Evolutionary conservation across 2,329 filamentous ascomycete genomes (phyloP).

Genomic region (Diplodia corticola): DNA sequence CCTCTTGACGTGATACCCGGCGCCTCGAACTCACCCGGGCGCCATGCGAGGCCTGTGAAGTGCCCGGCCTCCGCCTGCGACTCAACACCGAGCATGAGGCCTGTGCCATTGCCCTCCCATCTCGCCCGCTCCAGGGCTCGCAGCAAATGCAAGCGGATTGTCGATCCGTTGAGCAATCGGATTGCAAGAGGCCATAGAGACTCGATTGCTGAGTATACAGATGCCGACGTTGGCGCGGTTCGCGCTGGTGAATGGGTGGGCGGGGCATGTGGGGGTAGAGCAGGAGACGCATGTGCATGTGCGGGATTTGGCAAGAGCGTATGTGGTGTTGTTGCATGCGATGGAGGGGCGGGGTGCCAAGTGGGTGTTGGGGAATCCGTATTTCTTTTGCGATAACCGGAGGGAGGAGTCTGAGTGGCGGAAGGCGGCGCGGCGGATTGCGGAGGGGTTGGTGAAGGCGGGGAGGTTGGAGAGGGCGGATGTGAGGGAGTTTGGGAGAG

Average conservation of each 20-base stretch:
- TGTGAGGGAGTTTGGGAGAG: conserved; percentile 39
- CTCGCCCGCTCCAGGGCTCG: too few species aligned
- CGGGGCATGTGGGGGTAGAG: conserved; percentile 49
- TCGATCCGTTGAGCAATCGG: too few species aligned
- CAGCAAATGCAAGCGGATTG: too few species aligned
- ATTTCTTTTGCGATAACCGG: conserved; percentile 53
- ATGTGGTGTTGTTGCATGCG: conserved; percentile 33
- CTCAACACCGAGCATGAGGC: too few species aligned
- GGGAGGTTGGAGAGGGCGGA: conserved; percentile 42
- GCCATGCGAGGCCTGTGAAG: too few species aligned
- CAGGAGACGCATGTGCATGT: conserved; percentile 49
- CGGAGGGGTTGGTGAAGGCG: conserved; percentile 38
- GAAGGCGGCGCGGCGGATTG: conserved; percentile 44
- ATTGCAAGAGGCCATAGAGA: too few species aligned
- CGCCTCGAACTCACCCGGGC: too few species aligned
- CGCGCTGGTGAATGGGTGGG: conserved; percentile 51
- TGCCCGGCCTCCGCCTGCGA: too few species aligned
- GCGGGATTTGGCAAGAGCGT: conserved; percentile 43
- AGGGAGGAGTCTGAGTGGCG: conserved; percentile 46
- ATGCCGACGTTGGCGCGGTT: conserved; percentile 50
- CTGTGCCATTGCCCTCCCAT: too few species aligned
- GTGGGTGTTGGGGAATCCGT: conserved; percentile 46
- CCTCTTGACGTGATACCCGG: too few species aligned
- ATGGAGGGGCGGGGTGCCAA: conserved; percentile 40
- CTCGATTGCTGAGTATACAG: conserved; percentile 51